phyloP scores from a whole-genome alignment of 1,139 yeast species.

The Taphrina communis region DNA sequence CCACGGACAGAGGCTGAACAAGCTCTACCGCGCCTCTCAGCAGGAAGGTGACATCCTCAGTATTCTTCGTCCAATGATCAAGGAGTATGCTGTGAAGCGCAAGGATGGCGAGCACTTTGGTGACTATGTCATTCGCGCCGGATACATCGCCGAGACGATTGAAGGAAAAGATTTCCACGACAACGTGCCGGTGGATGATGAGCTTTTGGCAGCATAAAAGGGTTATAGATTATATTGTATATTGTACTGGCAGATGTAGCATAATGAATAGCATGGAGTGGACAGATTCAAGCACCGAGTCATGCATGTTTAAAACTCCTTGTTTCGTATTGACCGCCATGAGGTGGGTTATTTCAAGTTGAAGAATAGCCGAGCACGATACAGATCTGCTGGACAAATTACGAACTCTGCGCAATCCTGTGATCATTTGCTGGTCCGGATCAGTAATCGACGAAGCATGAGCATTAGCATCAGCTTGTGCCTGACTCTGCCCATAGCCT shows the following conservation, averaged over 20 bases:
- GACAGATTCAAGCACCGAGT: not conserved
- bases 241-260: not conserved
- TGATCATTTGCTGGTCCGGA: not conserved
- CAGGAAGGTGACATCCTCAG: conserved; percentile 87
- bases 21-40: conserved; percentile 83
- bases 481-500: no score
- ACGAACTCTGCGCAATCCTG: not conserved
- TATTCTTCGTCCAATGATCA: conserved; percentile 81
- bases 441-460: not conserved
- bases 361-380: not conserved
- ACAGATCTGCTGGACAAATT: not conserved
- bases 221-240: not conserved
- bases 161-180: conserved; percentile 97
- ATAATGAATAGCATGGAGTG: not conserved
- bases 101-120: conserved; percentile 93
- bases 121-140: conserved; percentile 84
- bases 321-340: no score
- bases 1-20: conserved; percentile 90
- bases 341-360: no score
- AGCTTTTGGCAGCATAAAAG: conserved; percentile 34
- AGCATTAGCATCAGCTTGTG: no score
- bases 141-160: conserved; percentile 81
- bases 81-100: conserved; percentile 93
- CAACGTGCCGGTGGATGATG: conserved; percentile 57
- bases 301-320: not conserved